These are phyloP conservation scores for Trichomonas vaginalis DNA, from an alignment of 208 protist genomes.

Conservation along the genomic window DNA sequence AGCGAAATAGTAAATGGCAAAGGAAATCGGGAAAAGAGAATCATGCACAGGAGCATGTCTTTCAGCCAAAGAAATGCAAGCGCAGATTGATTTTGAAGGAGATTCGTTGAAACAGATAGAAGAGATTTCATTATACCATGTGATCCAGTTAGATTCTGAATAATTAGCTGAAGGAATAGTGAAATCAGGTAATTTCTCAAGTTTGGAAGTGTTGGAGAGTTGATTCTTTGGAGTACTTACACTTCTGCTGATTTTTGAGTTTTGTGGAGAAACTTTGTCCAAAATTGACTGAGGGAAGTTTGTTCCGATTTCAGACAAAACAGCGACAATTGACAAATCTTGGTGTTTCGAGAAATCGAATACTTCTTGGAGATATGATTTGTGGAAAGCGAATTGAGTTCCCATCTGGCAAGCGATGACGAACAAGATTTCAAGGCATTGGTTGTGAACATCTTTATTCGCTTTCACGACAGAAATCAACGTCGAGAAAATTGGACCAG, in stretches of 20 bases:
- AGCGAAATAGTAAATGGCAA: not conserved
- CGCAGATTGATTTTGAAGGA: not conserved
- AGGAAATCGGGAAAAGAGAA: not conserved
- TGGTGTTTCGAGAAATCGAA: not conserved
- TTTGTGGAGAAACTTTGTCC: not conserved
- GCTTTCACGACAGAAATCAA: not conserved
- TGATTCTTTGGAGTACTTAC: not conserved
- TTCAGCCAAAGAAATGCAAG: not conserved
- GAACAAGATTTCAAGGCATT: not conserved
- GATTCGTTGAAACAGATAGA: not conserved
- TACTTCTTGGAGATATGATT: not conserved
- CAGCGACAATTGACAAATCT: not conserved
- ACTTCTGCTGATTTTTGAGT: not conserved
- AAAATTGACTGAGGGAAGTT: not conserved
- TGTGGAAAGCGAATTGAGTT: not conserved
- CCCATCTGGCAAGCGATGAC: not conserved
- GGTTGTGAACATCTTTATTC: not conserved
- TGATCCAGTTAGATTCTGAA: not conserved
- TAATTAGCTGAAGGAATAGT: not conserved
- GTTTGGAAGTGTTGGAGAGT: not conserved
- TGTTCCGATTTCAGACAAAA: not conserved
- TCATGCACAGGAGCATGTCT: not conserved
- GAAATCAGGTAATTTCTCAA: not conserved
- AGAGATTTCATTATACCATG: not conserved
- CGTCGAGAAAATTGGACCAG: not conserved